phyloP scores from a whole-genome alignment of 2,329 filamentous ascomycete species.

The Penicillium sp. region DNA sequence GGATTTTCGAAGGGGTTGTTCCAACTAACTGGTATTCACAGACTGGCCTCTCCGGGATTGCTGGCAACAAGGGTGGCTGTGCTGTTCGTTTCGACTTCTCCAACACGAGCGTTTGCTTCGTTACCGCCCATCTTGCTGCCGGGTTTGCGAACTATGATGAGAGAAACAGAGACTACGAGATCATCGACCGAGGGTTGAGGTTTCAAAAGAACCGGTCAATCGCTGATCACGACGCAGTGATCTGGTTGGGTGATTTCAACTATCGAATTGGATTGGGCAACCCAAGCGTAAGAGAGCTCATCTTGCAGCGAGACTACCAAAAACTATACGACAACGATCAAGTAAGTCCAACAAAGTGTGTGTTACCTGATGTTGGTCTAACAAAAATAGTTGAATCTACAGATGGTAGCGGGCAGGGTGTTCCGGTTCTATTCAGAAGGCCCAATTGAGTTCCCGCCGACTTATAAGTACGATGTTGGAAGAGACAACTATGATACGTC shows the following conservation, averaged over 20 bases:
- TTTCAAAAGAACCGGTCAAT: conserved; percentile 92
- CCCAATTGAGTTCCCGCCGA: conserved; percentile 82
- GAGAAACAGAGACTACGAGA: conserved; percentile 87
- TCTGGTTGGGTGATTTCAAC: conserved; percentile 98
- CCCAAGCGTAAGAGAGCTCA: conserved; percentile 72
- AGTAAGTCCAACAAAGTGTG: conserved; percentile 42
- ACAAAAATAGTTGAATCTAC: conserved; percentile 71
- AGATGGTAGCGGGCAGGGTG: conserved; percentile 89
- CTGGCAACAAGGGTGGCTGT: conserved; percentile 96
- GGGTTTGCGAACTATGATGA: conserved; percentile 98
- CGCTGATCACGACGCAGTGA: conserved; percentile 84
- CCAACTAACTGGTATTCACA: conserved; percentile 37
- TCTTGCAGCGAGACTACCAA: conserved; percentile 71
- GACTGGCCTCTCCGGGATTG: conserved; percentile 91
- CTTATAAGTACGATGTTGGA: conserved; percentile 92
- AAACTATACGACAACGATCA: conserved; percentile 90
- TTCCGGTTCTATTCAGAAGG: conserved; percentile 93
- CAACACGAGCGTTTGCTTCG: conserved; percentile 88
- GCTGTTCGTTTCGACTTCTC: conserved; percentile 94
- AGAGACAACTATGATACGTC: conserved; percentile 90
- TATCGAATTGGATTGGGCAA: conserved; percentile 87
- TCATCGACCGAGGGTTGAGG: conserved; percentile 79
- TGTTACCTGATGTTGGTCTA: conserved; percentile 2
- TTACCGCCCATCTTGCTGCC: conserved; percentile 93
- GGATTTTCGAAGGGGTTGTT: not conserved